Conservation (phyloP, 768 basidiomycete species). For the Suillus subluteus region DNA sequence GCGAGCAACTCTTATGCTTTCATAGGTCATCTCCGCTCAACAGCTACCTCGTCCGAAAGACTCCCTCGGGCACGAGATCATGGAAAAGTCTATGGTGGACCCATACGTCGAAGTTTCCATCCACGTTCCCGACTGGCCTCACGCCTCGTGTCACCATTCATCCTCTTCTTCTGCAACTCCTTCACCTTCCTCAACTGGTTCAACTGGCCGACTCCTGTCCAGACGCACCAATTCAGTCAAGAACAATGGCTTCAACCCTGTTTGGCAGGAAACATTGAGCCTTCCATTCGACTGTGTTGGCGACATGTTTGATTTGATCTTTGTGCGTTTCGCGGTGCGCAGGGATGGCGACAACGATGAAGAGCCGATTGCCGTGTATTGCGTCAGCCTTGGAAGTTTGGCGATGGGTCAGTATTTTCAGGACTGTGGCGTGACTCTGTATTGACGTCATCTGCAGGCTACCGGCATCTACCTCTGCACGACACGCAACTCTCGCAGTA, state of each 20-base stretch:
- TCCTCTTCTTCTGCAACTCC: conserved; percentile 15
- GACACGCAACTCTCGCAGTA: conserved; percentile 87
- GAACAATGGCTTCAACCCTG: conserved; percentile 92
- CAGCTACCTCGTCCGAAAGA: conserved; percentile 81
- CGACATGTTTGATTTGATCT: conserved; percentile 81
- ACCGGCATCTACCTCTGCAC: conserved; percentile 87
- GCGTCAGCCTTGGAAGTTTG: conserved; percentile 69
- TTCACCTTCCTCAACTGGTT: conserved; percentile 25
- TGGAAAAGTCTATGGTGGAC: conserved; percentile 59
- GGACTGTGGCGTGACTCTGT: background rate
- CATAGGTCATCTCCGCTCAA: conserved; percentile 82
- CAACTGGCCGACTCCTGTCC: conserved; percentile 49
- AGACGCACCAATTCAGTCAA: conserved; percentile 65
- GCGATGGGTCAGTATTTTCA: conserved; percentile 56
- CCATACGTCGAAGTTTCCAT: conserved; percentile 85
- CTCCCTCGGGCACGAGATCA: conserved; percentile 59
- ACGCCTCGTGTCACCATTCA: conserved; percentile 26
- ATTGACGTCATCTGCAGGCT: conserved; percentile 54
- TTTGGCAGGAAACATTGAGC: conserved; percentile 73
- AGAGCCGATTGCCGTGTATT: conserved; percentile 74
- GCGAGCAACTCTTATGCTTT: conserved; percentile 6
- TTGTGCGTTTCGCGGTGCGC: conserved; percentile 77
- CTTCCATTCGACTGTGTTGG: conserved; percentile 80
- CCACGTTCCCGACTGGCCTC: conserved; percentile 73
- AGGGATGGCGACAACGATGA: conserved; percentile 64